phyloP scores from a whole-genome alignment of 1,139 yeast species.

The Blastobotrys serpentis region DNA sequence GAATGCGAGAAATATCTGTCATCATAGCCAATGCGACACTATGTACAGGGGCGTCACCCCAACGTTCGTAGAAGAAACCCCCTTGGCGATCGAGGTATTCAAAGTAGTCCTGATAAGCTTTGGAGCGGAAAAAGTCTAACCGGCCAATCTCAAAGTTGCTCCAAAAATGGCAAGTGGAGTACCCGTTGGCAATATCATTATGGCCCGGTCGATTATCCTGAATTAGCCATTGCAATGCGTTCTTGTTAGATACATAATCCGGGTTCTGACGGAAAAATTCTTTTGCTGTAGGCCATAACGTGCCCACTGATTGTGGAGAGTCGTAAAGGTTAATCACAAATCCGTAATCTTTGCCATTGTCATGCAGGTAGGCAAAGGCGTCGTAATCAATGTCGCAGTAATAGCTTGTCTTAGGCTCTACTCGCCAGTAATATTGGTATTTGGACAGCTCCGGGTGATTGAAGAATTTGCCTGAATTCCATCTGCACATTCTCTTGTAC shows the following conservation, averaged over 20 bases:
- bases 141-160: slow-evolving; percentile 79
- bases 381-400: slow-evolving; percentile 71
- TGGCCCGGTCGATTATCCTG: slow-evolving; percentile 49
- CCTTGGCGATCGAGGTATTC: slow-evolving; percentile 64
- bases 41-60: slow-evolving; percentile 95
- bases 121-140: slow-evolving; percentile 71
- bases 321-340: slow-evolving; percentile 69
- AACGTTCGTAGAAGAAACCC: slow-evolving; percentile 80
- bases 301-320: slow-evolving; percentile 57
- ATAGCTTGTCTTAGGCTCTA: slow-evolving; percentile 73
- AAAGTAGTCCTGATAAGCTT: slow-evolving; percentile 65
- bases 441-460: slow-evolving; percentile 59
- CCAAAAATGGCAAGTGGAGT: slow-evolving; percentile 88
- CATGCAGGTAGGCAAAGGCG: slow-evolving; percentile 70
- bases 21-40: slow-evolving; percentile 72
- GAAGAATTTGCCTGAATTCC: slow-evolving; percentile 63
- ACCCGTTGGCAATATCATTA: slow-evolving; percentile 55
- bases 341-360: slow-evolving; percentile 64
- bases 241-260: slow-evolving; percentile 61
- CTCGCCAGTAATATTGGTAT: slow-evolving; percentile 70
- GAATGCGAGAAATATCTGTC: slow-evolving; percentile 65
- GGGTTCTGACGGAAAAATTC: slow-evolving; percentile 57
- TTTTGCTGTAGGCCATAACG: slow-evolving; percentile 69
- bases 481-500: slow-evolving; percentile 79
- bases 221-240: slow-evolving; percentile 71